Percentiles rank a stretch among this genome's conserved stretches.
Conservation (phyloP, 768 basidiomycete genomes). For the Suillus luteus region DNA sequence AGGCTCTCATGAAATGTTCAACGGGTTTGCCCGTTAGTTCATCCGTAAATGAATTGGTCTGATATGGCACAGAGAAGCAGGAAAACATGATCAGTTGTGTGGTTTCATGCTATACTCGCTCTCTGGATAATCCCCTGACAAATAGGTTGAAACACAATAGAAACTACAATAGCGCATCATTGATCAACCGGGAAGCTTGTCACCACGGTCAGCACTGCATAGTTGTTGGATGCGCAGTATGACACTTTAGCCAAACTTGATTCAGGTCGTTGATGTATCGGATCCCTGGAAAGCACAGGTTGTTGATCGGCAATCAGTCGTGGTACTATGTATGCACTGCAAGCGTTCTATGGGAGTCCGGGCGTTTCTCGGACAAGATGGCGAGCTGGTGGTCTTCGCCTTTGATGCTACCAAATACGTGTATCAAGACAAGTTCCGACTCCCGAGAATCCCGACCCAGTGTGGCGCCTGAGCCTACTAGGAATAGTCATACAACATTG, state of each 20-base stretch:
- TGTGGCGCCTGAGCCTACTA: neutral
- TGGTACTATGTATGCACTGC: neutral
- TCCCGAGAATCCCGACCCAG: neutral
- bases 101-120: neutral
- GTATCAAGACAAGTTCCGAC: neutral
- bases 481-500: neutral
- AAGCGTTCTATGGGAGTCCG: neutral
- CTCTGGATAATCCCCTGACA: neutral
- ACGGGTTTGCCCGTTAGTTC: neutral
- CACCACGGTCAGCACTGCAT: neutral
- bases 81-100: neutral
- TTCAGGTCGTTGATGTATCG: neutral
- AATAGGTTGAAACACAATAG: neutral
- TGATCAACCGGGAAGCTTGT: neutral
- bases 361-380: neutral
- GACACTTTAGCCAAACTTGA: constrained; percentile 9
- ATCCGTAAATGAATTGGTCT: neutral
- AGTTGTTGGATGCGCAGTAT: neutral
- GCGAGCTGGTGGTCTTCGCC: neutral
- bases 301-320: constrained; percentile 1
- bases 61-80: neutral
- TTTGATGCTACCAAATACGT: neutral
- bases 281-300: neutral
- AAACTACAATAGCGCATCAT: neutral
- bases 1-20: neutral